Base-by-base conservation (phyloP, 2,329 filamentous ascomycete species). In the Aspergillus melleus region DNA sequence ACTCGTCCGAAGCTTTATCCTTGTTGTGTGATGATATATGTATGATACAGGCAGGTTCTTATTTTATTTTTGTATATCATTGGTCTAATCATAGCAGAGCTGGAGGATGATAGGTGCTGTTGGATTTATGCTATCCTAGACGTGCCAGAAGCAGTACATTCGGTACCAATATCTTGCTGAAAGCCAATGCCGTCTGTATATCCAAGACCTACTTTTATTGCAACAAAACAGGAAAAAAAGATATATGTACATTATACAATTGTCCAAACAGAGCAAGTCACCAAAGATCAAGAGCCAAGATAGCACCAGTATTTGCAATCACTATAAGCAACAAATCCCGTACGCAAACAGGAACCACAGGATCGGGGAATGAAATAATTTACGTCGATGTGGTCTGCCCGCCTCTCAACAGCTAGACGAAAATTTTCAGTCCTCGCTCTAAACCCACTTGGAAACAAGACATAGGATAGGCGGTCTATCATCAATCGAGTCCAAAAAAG, bases 241-340 rank as follows among this genome's bases (percentile, higher is more conserved):
- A 47, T 47, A 54, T 68, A 67, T 64, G 63, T 68, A 63, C 62
- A 68, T 63, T 65, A 67, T 63, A 67, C 64, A 67, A 57, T 44
- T 57, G 59, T 52, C 57, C 57, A 53, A 56, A 59, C 53, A 61
- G 32, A 59, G 39, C 39, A 57, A 53, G 26, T 54, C 39, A 56
- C 53, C 59, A 57, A 64, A 61, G 62, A 57, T 54, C 29, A 60
- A 30, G 26, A 54, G 46, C 30, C 8, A 55, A 50, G 22, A 47
- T 26, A 53, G 26, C 42, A 39, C n/a, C 42, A 54, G 29, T 49
- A 57, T 52, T 52, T 52, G 55, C 12, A 57, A 57, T 49, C 29
- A 29, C 42, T 46, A 36, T 47, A 12, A 36, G 11, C 32, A n/a
- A 49, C 22, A 32, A 29, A 29, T 29, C 6, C 26, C 26, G 26